Conservation (phyloP, 208 protist genomes). For the Crithidia thermophila region DNA sequence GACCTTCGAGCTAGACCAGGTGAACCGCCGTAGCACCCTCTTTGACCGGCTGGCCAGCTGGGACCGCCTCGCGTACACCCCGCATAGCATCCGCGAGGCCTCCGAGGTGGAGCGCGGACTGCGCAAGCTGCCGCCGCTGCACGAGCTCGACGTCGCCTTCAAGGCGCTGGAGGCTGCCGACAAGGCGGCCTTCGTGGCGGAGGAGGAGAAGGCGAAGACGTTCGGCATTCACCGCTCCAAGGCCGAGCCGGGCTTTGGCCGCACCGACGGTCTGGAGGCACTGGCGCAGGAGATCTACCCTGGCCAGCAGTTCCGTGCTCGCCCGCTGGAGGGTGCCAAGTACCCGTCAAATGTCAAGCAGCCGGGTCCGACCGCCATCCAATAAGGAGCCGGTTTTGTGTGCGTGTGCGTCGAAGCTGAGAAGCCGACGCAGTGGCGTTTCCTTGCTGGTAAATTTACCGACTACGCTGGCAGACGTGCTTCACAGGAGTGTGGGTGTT, state of each 20-base stretch:
- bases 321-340: slow-evolving; percentile 85
- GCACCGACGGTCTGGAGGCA: slow-evolving; percentile 86
- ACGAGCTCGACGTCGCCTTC: slow-evolving; percentile 78
- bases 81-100: slow-evolving; percentile 83
- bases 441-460: no score
- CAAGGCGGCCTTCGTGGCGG: slow-evolving; percentile 78
- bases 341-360: slow-evolving; percentile 86
- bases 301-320: slow-evolving; percentile 90
- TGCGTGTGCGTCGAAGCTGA: neutral
- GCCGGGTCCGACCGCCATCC: slow-evolving; percentile 84
- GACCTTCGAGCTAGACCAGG: slow-evolving; percentile 91
- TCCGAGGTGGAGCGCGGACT: slow-evolving; percentile 66
- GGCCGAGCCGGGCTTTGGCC: slow-evolving; percentile 91
- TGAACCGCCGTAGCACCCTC: slow-evolving; percentile 88
- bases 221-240: slow-evolving; percentile 91
- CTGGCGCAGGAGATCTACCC: slow-evolving; percentile 93
- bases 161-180: slow-evolving; percentile 77
- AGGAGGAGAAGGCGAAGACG: slow-evolving; percentile 88
- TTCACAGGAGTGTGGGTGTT: no score
- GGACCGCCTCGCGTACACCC: slow-evolving; percentile 86
- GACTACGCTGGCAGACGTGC: no score
- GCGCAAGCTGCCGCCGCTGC: slow-evolving; percentile 59
- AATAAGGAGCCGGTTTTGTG: slow-evolving; percentile 40
- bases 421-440: no score
- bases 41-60: slow-evolving; percentile 90